Percentiles rank a stretch among this genome's conserved stretches.
Conservation (phyloP, 495 filamentous ascomycete species). For the Tirmania nivea region DNA sequence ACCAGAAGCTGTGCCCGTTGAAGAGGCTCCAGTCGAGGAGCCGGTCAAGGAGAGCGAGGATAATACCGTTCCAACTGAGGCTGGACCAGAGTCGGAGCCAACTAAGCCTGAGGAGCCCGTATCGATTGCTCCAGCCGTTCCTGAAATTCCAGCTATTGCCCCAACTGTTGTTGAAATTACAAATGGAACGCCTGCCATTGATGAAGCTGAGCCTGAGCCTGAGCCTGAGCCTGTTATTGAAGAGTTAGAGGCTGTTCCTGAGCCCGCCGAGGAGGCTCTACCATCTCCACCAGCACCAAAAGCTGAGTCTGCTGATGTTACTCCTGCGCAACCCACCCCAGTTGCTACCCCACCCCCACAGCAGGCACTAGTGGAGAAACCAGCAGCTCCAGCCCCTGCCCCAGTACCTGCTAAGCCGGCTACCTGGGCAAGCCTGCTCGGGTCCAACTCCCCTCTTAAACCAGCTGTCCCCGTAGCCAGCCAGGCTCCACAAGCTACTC, state of each 20-base stretch:
- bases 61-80: constrained; percentile 10
- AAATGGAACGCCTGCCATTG: constrained; percentile 20
- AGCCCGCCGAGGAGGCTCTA: constrained; percentile 26
- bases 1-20: constrained; percentile 26
- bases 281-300: constrained; percentile 5
- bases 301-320: constrained; percentile 11
- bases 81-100: constrained; percentile 14
- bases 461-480: constrained; percentile 24
- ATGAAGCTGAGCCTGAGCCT: constrained; percentile 26
- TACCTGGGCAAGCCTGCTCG: constrained; percentile 77
- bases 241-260: constrained; percentile 20
- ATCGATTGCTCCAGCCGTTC: constrained; percentile 8
- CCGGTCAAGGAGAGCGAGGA: constrained; percentile 6
- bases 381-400: constrained; percentile 29
- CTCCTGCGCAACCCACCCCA: background rate
- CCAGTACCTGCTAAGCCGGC: constrained; percentile 37
- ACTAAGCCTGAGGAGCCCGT: constrained; percentile 19
- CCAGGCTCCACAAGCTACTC: constrained; percentile 22
- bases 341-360: constrained; percentile 5
- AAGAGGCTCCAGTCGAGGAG: constrained; percentile 16
- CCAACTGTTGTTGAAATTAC: constrained; percentile 20
- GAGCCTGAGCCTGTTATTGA: constrained; percentile 29
- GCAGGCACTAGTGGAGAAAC: constrained; percentile 29
- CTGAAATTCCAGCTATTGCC: constrained; percentile 10
- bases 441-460: constrained; percentile 25